Evolutionary conservation across 108 stramenopile species (phyloP), one percentile per base, ranked within the genome.

Genomic region (Epithemia pelagica): DNA sequence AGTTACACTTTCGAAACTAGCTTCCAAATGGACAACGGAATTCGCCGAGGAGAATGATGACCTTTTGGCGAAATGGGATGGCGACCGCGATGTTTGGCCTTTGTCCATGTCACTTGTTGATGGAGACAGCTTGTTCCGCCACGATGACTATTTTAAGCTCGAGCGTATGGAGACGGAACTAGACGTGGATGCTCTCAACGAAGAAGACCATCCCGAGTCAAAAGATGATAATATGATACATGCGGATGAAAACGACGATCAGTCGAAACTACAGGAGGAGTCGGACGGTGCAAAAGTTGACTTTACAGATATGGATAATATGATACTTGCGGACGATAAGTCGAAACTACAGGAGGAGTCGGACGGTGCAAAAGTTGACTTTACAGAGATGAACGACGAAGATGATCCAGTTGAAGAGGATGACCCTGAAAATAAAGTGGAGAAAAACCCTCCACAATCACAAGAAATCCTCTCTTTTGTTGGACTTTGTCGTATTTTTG

Each of bases 401-500:
- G 61, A 65, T 0, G 74, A 79, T n/a, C 10, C 52, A 2, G 15
- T 46, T 46, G 76, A 81, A 28, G 64, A 52, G 15, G 51, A 66
- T 25, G n/a, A 31, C 27, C 70, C 31, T 24, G 51, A 5, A 0
- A 55, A 28, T 20, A 56, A 31, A 18, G 24, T 46, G 2, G 33
- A 72, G 29, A 62, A 20, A 10, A 69, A 61, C 15, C 26, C 54
- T 32, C 31, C 30, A 7, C 37, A 52, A 52, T 61, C 28, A 26
- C 29, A 64, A 30, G 58, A 28, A 28, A 46, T 77, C 58, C 64
- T 82, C 1, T 71, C 77, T 20, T 73, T 76, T 37, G 25, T 65
- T 30, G 89, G 89, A 51, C 62, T 88, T 24, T 88, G 86, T 56
- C 72, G 83, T 52, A 25, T 81, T 24, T 74, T 91, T 26, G 68